phyloP scores from a whole-genome alignment of 352 stramenopile species.

The Phytophthora pisi region DNA sequence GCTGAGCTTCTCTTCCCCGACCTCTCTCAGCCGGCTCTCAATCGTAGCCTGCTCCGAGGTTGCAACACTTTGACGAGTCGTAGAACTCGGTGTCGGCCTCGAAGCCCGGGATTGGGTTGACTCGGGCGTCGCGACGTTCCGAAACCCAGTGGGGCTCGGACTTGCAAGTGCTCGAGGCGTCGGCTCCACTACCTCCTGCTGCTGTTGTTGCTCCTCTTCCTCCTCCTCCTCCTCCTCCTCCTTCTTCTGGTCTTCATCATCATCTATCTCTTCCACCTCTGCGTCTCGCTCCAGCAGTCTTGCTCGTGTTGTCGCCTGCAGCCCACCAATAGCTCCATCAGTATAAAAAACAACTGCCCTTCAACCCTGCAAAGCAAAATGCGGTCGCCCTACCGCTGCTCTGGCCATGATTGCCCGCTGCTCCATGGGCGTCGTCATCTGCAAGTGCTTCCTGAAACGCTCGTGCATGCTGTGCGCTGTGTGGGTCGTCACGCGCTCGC shows the following conservation, averaged over 20 bases:
- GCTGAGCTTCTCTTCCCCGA: slow-evolving; percentile 12
- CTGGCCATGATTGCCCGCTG: slow-evolving; percentile 38
- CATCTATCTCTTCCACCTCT: background rate
- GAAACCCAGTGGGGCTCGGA: slow-evolving; percentile 5
- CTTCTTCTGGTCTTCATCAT: background rate
- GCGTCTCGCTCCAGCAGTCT: slow-evolving; percentile 13
- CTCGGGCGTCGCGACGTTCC: background rate
- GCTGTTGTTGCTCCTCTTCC: background rate
- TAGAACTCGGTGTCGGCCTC: background rate
- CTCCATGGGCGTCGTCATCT: slow-evolving; percentile 42
- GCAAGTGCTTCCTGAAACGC: slow-evolving; percentile 53
- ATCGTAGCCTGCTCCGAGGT: background rate
- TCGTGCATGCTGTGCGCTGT: slow-evolving; percentile 58
- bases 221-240: background rate
- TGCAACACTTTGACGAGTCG: background rate
- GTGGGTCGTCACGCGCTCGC: slow-evolving; percentile 40
- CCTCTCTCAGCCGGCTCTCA: slow-evolving; percentile 11
- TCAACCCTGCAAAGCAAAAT: background rate
- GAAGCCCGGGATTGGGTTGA: slow-evolving; percentile 1
- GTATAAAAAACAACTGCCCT: background rate
- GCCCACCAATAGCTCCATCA: background rate
- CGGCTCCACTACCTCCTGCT: background rate
- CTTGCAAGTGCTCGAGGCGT: background rate
- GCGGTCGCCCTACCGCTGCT: slow-evolving; percentile 26
- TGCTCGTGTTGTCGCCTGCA: slow-evolving; percentile 9